phyloP scores from a whole-genome alignment of 1,284 basidiomycete species.

The Sphaerobolus stellatus region DNA sequence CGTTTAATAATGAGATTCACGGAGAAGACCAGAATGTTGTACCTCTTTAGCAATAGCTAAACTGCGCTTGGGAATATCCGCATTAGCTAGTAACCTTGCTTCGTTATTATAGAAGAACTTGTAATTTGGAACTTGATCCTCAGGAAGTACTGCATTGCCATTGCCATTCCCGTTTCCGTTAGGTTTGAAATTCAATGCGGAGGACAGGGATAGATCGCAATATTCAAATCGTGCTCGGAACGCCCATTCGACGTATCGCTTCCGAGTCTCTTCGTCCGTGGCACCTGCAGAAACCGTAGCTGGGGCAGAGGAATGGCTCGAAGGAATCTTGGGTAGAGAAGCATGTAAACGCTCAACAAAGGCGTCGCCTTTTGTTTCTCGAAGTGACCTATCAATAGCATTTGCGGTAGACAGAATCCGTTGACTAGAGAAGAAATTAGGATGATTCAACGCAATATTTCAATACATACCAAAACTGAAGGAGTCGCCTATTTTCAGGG shows the following conservation, averaged over 20 bases:
- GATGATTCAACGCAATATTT: not conserved
- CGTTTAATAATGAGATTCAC: constrained; percentile 9
- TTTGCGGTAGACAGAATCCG: constrained; percentile 76
- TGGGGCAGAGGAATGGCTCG: constrained; percentile 14
- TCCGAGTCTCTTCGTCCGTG: constrained; percentile 65
- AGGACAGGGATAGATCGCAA: constrained; percentile 69
- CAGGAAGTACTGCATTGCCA: too few species aligned
- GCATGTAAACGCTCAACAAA: constrained; percentile 78
- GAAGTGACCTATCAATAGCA: constrained; percentile 80
- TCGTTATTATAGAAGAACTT: constrained; percentile 79
- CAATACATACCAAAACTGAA: constrained; percentile 36
- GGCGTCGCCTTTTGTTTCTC: constrained; percentile 80
- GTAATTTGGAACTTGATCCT: constrained; percentile 61
- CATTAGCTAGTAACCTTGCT: constrained; percentile 72
- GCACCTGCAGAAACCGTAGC: constrained; percentile 48
- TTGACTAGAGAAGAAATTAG: constrained; percentile 58
- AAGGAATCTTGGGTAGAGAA: constrained; percentile 68
- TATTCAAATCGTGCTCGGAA: constrained; percentile 80
- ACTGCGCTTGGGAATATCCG: constrained; percentile 82
- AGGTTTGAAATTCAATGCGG: constrained; percentile 10
- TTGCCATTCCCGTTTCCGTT: constrained; percentile 26
- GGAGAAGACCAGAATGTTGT: constrained; percentile 14
- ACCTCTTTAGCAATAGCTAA: constrained; percentile 92
- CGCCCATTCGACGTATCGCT: constrained; percentile 82
- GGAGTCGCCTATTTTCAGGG: constrained; percentile 30